phyloP scores from a whole-genome alignment of 805 yeast species.

The Barnettozyma californica region DNA sequence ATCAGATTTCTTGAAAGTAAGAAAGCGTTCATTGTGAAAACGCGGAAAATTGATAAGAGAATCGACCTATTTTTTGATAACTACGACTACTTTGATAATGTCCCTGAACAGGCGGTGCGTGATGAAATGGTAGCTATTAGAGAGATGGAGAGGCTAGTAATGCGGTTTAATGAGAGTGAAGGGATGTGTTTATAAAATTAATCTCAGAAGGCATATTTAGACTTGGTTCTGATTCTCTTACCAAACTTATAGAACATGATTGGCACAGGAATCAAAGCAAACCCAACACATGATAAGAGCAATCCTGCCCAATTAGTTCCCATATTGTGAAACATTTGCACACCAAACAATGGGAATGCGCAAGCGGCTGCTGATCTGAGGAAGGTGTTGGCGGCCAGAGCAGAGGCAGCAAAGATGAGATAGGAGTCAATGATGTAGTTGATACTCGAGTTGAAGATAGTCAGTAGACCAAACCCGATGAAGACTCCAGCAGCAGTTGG shows the following conservation, averaged over 20 bases:
- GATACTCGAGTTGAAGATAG: conserved; percentile 63
- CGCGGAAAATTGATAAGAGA: neutral
- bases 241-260: conserved; percentile 59
- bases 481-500: conserved; percentile 63
- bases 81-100: neutral
- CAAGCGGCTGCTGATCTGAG: conserved; percentile 66
- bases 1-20: conserved; percentile 5
- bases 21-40: neutral
- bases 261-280: conserved; percentile 61
- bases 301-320: conserved; percentile 80
- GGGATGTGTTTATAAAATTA: conserved; percentile 4
- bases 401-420: conserved; percentile 70
- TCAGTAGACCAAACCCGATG: conserved; percentile 62
- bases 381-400: conserved; percentile 68
- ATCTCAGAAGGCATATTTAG: conserved; percentile 45
- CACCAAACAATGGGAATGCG: conserved; percentile 67
- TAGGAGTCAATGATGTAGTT: conserved; percentile 73
- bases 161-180: conserved; percentile 10
- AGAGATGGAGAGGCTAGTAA: conserved; percentile 7
- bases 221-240: conserved; percentile 44
- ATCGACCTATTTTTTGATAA: neutral
- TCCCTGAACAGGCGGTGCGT: neutral
- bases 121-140: conserved; percentile 4
- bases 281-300: conserved; percentile 56
- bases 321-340: conserved; percentile 62